phyloP scores from a whole-genome alignment of 192 early-diverging fungal species.

The Backusella circina region DNA sequence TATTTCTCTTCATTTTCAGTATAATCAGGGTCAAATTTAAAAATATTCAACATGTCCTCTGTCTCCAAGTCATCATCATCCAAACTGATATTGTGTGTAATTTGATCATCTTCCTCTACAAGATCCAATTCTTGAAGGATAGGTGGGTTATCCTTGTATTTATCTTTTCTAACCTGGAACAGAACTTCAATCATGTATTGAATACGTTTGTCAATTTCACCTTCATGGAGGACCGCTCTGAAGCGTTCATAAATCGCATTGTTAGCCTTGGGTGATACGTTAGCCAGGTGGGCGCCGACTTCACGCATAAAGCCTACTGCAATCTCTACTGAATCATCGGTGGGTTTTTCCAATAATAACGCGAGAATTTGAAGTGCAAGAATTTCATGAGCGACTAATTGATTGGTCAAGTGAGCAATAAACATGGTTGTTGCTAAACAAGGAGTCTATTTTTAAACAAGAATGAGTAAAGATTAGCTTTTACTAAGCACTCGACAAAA shows the following conservation, averaged over 20 bases:
- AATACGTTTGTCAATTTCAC: slow-evolving; percentile 88
- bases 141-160: slow-evolving; percentile 86
- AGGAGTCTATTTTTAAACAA: slow-evolving; percentile 34
- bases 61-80: slow-evolving; percentile 82
- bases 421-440: slow-evolving; percentile 86
- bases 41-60: slow-evolving; percentile 83
- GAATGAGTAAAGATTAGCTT: background rate
- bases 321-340: slow-evolving; percentile 95
- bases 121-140: slow-evolving; percentile 79
- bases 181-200: slow-evolving; percentile 98
- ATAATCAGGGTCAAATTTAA: slow-evolving; percentile 78
- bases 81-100: slow-evolving; percentile 79
- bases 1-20: slow-evolving; percentile 84
- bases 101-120: slow-evolving; percentile 94
- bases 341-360: slow-evolving; percentile 79
- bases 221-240: slow-evolving; percentile 89
- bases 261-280: slow-evolving; percentile 69
- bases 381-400: slow-evolving; percentile 84
- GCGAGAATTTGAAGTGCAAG: slow-evolving; percentile 83
- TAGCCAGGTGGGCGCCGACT: slow-evolving; percentile 79
- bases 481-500: background rate
- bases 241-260: slow-evolving; percentile 91
- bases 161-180: slow-evolving; percentile 92
- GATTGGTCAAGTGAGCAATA: slow-evolving; percentile 91
- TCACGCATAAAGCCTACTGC: slow-evolving; percentile 93